Conservation (phyloP, 2,329 filamentous ascomycete species). For the Beauveria australis region DNA sequence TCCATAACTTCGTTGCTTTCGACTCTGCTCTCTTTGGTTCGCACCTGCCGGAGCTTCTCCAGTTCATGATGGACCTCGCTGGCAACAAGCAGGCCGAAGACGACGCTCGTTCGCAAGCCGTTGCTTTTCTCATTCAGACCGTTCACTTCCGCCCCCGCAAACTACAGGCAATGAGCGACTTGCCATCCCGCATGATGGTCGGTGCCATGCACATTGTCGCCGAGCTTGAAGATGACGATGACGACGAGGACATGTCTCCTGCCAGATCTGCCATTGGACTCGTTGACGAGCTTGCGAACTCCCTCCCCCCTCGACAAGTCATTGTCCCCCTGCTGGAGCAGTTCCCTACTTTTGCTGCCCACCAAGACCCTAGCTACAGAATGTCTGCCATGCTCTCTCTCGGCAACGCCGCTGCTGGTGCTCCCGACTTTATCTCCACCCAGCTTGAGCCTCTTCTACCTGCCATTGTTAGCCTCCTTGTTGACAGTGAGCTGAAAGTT, state of each 20-base stretch:
- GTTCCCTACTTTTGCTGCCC: constrained; percentile 72
- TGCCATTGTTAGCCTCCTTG: constrained; percentile 70
- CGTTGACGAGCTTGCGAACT: constrained; percentile 80
- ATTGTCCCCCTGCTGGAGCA: constrained; percentile 85
- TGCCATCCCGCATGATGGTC: constrained; percentile 79
- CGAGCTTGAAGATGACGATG: constrained; percentile 71
- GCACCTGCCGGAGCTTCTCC: constrained; percentile 82
- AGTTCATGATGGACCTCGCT: constrained; percentile 88
- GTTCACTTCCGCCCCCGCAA: constrained; percentile 92
- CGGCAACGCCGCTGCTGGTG: constrained; percentile 91
- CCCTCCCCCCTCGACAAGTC: constrained; percentile 86
- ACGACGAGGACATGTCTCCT: constrained; percentile 72
- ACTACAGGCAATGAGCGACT: constrained; percentile 76
- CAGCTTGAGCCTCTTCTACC: constrained; percentile 84
- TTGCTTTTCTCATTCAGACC: constrained; percentile 89
- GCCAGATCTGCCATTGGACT: constrained; percentile 77
- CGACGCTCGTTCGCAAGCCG: constrained; percentile 79
- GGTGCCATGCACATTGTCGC: constrained; percentile 85
- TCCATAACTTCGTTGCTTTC: constrained; percentile 88
- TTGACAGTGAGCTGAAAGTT: constrained; percentile 77
- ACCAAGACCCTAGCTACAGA: constrained; percentile 66
- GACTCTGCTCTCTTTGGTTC: constrained; percentile 74
- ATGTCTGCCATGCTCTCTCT: constrained; percentile 87
- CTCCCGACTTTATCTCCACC: constrained; percentile 93
- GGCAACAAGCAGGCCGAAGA: constrained; percentile 70